Evolutionary conservation across 495 filamentous ascomycete genomes (phyloP).

Genomic region (Hypomontagnella submonticulosa): DNA sequence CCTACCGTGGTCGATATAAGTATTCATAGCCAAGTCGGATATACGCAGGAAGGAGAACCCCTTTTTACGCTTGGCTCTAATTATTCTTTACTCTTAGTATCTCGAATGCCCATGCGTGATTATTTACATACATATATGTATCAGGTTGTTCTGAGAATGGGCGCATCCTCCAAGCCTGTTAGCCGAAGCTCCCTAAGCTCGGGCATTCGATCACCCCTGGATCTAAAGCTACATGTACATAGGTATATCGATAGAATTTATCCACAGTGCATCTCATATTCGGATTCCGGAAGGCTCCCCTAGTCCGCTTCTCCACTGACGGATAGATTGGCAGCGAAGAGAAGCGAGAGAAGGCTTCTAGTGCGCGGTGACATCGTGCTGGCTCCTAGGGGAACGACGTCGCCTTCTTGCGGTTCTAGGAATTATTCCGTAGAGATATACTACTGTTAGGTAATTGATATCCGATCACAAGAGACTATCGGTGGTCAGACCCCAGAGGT

Average conservation of each 20-base stretch:
- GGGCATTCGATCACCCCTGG: slow-evolving; percentile 16
- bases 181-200: not conserved
- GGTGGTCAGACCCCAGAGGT: slow-evolving; percentile 20
- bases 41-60: not conserved
- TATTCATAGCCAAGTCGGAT: not conserved
- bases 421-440: slow-evolving; percentile 24
- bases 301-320: slow-evolving; percentile 7
- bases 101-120: not conserved
- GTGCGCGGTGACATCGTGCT: not conserved
- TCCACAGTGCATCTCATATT: not conserved
- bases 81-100: not conserved
- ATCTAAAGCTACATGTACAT: slow-evolving; percentile 4
- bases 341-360: slow-evolving; percentile 10
- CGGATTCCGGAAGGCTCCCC: slow-evolving; percentile 27
- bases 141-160: slow-evolving; percentile 18
- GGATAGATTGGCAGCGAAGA: slow-evolving; percentile 1
- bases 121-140: no score
- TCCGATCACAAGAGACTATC: slow-evolving; percentile 26
- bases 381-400: not conserved
- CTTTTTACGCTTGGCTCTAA: not conserved
- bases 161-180: not conserved
- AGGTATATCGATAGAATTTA: not conserved
- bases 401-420: slow-evolving; percentile 9
- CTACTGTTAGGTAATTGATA: slow-evolving; percentile 32
- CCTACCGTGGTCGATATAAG: not conserved